These are phyloP conservation scores for Lasiodiplodia citricola DNA, from an alignment of 2,329 filamentous ascomycete species.

Conservation along the genomic window DNA sequence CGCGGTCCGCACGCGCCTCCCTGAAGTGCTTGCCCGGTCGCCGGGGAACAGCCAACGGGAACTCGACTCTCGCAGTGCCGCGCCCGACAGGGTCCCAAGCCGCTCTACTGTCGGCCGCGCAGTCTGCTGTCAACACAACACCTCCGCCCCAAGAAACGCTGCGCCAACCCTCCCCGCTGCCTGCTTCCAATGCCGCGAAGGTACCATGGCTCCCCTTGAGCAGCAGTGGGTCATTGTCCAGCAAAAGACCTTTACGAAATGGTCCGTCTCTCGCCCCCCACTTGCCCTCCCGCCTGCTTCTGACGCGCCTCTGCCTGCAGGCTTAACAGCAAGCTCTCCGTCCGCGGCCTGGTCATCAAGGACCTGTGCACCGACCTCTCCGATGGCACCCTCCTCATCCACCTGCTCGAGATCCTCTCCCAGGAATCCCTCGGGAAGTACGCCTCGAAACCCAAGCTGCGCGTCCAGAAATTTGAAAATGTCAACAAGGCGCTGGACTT, in stretches of 20 bases:
- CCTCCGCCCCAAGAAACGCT: neutral
- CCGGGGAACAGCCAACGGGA: slow-evolving; percentile 19
- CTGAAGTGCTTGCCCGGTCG: slow-evolving; percentile 12
- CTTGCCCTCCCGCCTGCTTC: slow-evolving; percentile 13
- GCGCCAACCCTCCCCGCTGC: slow-evolving; percentile 4
- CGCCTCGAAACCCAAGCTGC: slow-evolving; percentile 92
- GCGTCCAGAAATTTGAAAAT: slow-evolving; percentile 97
- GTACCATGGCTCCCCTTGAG: slow-evolving; percentile 56
- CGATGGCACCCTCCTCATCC: slow-evolving; percentile 94
- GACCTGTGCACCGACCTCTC: slow-evolving; percentile 89
- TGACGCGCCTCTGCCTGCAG: slow-evolving; percentile 51
- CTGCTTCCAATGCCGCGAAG: slow-evolving; percentile 25
- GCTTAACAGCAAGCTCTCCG: slow-evolving; percentile 94
- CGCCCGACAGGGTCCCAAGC: slow-evolving; percentile 25
- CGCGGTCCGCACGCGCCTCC: slow-evolving; percentile 20
- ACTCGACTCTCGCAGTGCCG: slow-evolving; percentile 11
- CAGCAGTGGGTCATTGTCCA: slow-evolving; percentile 78
- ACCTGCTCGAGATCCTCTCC: slow-evolving; percentile 94
- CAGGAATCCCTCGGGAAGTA: slow-evolving; percentile 95
- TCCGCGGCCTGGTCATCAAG: slow-evolving; percentile 77
- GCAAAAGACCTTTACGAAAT: slow-evolving; percentile 99
- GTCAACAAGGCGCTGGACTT: slow-evolving; percentile 95
- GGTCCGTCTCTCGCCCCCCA: slow-evolving; percentile 56
- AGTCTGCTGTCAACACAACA: slow-evolving; percentile 21
- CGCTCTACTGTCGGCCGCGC: slow-evolving; percentile 20